Evolutionary conservation across 2,329 filamentous ascomycete genomes (phyloP), one percentile per base, ranked within the genome.

Genomic region (Exophiala sp.): DNA sequence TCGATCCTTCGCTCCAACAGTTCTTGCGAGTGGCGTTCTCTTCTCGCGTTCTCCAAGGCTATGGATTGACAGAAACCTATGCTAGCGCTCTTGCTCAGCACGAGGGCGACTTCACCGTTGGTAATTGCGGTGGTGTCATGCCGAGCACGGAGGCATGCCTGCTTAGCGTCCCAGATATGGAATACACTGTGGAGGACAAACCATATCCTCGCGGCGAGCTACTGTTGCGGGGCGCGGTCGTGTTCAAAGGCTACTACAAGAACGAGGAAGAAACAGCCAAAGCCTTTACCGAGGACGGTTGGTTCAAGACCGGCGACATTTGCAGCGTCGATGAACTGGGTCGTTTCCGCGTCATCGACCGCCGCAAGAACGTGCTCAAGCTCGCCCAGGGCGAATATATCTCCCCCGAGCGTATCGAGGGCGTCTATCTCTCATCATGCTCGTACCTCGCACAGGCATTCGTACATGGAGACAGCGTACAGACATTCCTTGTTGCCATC

Each of bases 301-400:
- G 94, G 94, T 97, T 99, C 82, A 88, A 88, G 69, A 96, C 91
- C 0, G 94, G 94, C 51, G 94, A 99, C 66, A 92, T 99, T 62
- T 89, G 85, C 66, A 82, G 85, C 60, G 79, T 99, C 20, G 94
- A 99, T 71, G 84, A 85, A 62, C 72, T 88, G 67, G 94, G 94
- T 58, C 89, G 91, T 57, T 87, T 97, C 78, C 85, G 83, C 72
- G 95, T 99, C 72, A 87, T 99, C 65, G 94, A 99, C 72, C 91
- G 94, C 65, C 87, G 91, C 75, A 99, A 99, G 87, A 97, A 97
- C 73, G 89, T 99, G n/a, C 84, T 99, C 68, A 99, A 99, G 81
- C 83, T 99, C 52, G 86, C 92, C 0, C 94, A 99, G 73, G 94
- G 94, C 70, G 94, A 99, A 75, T 99, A 99, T 74, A 90, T 99